Evolutionary conservation across 2,329 filamentous ascomycete genomes (phyloP), one percentile per base, ranked within the genome.

Genomic region (Penicillium psychrosexuale): DNA sequence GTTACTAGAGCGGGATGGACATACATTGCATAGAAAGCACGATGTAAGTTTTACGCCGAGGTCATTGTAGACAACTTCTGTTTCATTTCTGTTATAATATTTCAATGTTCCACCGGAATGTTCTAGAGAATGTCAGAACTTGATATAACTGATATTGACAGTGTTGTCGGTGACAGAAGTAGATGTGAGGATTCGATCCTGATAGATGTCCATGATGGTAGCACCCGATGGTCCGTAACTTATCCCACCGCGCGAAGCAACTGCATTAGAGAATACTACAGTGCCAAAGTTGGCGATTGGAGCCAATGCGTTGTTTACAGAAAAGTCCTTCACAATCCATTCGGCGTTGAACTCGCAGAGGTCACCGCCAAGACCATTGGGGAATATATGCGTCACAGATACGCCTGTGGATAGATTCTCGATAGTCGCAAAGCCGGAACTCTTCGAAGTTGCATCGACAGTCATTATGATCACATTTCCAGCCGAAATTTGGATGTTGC

Each of bases 241-340:
- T 47, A 55, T 66, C 27, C 57, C 57, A 19, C 51, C 61, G 31
- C 61, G 62, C 5, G 64, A 69, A n/a, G 75, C 77, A 40, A 64
- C 64, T 42, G 73, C 70, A 45, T 64, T 63, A 3, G 72, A 75
- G 64, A 82, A 82, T 15, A 71, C 72, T 17, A 81, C 77, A 19
- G 72, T 77, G 7, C 76, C 76, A 58, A 81, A 81, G 65, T 80
- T 62, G 36, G 74, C 76, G 47, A 82, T 76, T 0, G 72, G 61
- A 28, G 80, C 77, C 8, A 78, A 68, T 3, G 68, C 68, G 40
- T 59, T 58, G 50, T 66, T 63, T 5, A 64, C 55, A 47, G 72
- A 65, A 52, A 78, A 81, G 59, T 81, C 80, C 70, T 84, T 81
- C 12, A 84, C 81, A 60, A 85, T 84, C 82, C 82, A 85, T 68